Evolutionary conservation across 345 rosid genomes (phyloP).

Genomic region (Euphorbia lathyris): DNA sequence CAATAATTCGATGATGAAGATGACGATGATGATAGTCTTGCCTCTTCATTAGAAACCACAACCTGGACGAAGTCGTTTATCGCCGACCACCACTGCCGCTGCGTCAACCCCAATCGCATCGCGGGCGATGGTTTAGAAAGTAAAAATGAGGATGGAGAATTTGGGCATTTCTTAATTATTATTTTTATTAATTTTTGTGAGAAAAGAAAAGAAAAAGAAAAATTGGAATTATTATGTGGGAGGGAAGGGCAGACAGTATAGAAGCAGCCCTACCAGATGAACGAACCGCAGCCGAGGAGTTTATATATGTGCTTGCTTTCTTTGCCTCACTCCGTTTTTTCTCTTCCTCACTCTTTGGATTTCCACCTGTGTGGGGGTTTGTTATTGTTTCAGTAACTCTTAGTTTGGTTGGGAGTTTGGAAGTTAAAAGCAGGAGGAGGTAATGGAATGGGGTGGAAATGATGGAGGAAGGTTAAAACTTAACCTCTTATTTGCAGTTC

Average conservation of each 20-base stretch:
- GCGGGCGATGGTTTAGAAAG: neutral
- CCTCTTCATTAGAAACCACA: conserved; percentile 20
- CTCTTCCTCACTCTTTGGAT: neutral
- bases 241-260: neutral
- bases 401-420: no score
- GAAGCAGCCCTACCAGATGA: conserved; percentile 1
- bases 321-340: neutral
- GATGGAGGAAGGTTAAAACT: no score
- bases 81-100: conserved; percentile 7
- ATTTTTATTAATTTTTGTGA: no score
- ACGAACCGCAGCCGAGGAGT: neutral
- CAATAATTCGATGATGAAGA: conserved; percentile 5
- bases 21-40: neutral
- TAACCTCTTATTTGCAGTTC: no score
- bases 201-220: neutral
- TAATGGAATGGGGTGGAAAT: no score
- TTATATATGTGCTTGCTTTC: neutral
- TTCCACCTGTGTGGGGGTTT: neutral
- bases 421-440: no score
- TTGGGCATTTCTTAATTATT: neutral
- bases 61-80: neutral
- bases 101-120: conserved; percentile 18
- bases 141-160: neutral
- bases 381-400: no score
- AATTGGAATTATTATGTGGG: no score